These are phyloP conservation scores for Przewalskia tangutica DNA, from an alignment of 257 asterid genomes.

Conservation along the genomic window DNA sequence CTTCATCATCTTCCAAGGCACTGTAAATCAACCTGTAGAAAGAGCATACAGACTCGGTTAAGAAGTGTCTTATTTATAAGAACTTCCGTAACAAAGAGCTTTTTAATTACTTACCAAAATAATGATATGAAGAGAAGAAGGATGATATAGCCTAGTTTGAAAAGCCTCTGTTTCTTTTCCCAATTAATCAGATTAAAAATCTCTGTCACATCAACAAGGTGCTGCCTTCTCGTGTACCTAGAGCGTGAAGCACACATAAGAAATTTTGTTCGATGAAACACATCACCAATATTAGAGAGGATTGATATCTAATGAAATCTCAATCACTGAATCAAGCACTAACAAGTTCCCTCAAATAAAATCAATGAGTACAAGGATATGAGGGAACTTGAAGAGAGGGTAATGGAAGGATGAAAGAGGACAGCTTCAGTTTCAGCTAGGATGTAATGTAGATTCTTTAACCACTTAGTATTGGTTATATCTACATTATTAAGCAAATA, in stretches of 20 bases:
- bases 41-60: not conserved
- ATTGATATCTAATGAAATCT: not conserved
- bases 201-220: slow-evolving; percentile 87
- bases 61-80: not conserved
- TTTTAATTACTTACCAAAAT: slow-evolving; percentile 64
- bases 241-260: slow-evolving; percentile 6
- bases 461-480: not conserved
- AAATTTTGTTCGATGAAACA: not conserved
- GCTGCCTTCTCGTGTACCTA: slow-evolving; percentile 60
- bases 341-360: not conserved
- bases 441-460: not conserved
- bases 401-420: not conserved
- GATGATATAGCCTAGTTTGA: slow-evolving; percentile 70
- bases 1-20: slow-evolving; percentile 76
- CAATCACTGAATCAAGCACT: not conserved
- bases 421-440: not conserved
- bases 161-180: slow-evolving; percentile 80
- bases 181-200: slow-evolving; percentile 72
- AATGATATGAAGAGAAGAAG: slow-evolving; percentile 69
- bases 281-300: not conserved
- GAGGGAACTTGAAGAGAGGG: not conserved
- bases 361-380: not conserved
- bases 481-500: not conserved
- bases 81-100: not conserved
- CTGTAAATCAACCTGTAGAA: slow-evolving; percentile 68